These are phyloP conservation scores for Pleurotus salmoneostramineus DNA, from an alignment of 768 basidiomycete genomes.

Conservation along the genomic window DNA sequence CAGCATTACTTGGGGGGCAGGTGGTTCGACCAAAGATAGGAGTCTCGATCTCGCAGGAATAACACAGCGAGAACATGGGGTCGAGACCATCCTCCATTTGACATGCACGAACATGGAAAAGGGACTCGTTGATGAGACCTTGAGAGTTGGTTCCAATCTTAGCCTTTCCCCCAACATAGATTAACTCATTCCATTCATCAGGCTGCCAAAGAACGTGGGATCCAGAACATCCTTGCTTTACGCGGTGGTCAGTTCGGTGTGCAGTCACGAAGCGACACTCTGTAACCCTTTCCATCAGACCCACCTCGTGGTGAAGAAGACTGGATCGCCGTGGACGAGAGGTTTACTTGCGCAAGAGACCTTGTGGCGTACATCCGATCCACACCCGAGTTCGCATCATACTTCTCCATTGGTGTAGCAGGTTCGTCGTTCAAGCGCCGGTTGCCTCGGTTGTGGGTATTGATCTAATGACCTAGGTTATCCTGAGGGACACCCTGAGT, in stretches of 20 bases:
- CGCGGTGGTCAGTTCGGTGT: constrained; percentile 65
- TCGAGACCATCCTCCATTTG: constrained; percentile 90
- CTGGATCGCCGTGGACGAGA: constrained; percentile 82
- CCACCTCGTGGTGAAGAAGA: constrained; percentile 92
- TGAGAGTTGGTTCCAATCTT: constrained; percentile 53
- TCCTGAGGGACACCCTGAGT: constrained; percentile 83
- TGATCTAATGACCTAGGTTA: constrained; percentile 54
- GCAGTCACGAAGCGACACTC: neutral
- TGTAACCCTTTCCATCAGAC: constrained; percentile 42
- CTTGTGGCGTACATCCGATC: constrained; percentile 89
- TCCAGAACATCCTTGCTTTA: constrained; percentile 88
- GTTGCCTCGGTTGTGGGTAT: neutral
- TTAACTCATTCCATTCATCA: constrained; percentile 18
- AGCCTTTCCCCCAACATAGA: neutral
- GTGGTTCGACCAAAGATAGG: constrained; percentile 85
- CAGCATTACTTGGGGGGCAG: constrained; percentile 97
- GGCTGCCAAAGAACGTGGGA: constrained; percentile 78
- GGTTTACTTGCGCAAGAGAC: constrained; percentile 82
- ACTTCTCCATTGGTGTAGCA: constrained; percentile 95
- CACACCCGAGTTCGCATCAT: constrained; percentile 68
- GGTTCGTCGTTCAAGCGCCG: constrained; percentile 37
- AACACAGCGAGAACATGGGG: constrained; percentile 65
- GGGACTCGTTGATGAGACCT: constrained; percentile 81
- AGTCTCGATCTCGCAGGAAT: constrained; percentile 84
- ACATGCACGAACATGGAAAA: constrained; percentile 97